Conservation (phyloP, 208 protist species). For the Porcisia hertigi region DNA sequence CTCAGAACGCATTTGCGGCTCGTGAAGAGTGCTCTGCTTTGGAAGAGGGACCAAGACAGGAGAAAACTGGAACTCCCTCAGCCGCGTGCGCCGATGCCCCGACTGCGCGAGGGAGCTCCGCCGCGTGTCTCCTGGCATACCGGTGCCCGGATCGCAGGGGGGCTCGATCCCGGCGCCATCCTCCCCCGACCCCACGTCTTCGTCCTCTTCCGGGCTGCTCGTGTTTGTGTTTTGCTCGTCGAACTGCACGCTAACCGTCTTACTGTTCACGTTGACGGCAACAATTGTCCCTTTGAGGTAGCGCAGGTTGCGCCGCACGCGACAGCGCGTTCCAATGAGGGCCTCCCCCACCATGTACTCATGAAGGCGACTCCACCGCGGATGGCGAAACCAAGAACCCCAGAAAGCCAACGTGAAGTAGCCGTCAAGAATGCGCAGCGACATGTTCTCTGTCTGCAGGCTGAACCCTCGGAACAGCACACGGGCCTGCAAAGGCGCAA, state of each 20-base stretch:
- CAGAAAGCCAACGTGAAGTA: slow-evolving; percentile 82
- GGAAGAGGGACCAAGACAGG: slow-evolving; percentile 10
- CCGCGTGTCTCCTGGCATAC: neutral
- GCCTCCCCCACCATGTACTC: slow-evolving; percentile 77
- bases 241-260: slow-evolving; percentile 69
- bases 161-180: neutral
- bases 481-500: slow-evolving; percentile 65
- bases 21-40: slow-evolving; percentile 7
- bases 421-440: slow-evolving; percentile 83
- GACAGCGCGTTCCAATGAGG: slow-evolving; percentile 72
- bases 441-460: slow-evolving; percentile 79
- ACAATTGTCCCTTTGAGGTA: slow-evolving; percentile 76
- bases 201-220: slow-evolving; percentile 19
- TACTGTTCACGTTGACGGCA: slow-evolving; percentile 48
- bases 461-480: slow-evolving; percentile 79
- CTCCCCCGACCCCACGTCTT: slow-evolving; percentile 16
- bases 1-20: slow-evolving; percentile 17
- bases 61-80: slow-evolving; percentile 18
- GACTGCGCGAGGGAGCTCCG: neutral
- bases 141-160: neutral
- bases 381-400: slow-evolving; percentile 57
- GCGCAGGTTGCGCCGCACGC: slow-evolving; percentile 50
- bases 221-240: slow-evolving; percentile 29
- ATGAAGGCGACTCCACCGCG: slow-evolving; percentile 61
- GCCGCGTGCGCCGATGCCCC: slow-evolving; percentile 9